Evolutionary conservation across 805 yeast genomes (phyloP).

Genomic region (Ogataea pilisensis): DNA sequence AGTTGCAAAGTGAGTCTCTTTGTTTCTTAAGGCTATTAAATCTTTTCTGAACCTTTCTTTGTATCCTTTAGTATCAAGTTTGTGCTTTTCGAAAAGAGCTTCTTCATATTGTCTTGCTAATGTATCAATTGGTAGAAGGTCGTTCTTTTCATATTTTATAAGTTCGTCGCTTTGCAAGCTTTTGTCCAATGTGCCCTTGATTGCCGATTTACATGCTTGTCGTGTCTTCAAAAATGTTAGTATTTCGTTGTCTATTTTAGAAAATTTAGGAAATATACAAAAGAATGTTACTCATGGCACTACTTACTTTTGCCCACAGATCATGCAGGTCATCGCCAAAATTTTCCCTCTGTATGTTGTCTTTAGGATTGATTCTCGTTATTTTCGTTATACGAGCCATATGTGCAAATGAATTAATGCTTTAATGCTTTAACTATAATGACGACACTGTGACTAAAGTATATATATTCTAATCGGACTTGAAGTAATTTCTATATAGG

Average conservation of each 20-base stretch:
- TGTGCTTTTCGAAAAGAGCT: conserved; percentile 15
- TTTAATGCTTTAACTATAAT: neutral
- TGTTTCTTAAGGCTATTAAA: conserved; percentile 27
- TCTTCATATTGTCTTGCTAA: conserved; percentile 23
- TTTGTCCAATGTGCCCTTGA: conserved; percentile 15
- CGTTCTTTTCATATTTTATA: neutral
- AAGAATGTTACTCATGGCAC: too few species aligned
- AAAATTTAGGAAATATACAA: too few species aligned
- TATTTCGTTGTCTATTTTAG: neutral
- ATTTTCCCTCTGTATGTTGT: neutral
- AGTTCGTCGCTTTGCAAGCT: conserved; percentile 2
- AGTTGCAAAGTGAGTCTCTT: conserved; percentile 22
- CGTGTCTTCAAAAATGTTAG: conserved; percentile 17
- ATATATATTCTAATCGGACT: too few species aligned
- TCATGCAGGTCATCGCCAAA: conserved; percentile 24
- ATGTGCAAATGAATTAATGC: neutral
- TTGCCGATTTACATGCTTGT: conserved; percentile 21
- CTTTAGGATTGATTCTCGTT: conserved; percentile 6
- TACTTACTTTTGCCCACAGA: conserved; percentile 21
- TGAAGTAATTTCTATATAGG: too few species aligned
- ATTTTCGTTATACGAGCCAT: conserved; percentile 1
- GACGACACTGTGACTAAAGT: neutral
- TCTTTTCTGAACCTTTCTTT: conserved; percentile 29
- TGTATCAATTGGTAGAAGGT: neutral
- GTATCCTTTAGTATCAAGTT: conserved; percentile 18